Evolutionary conservation across 768 basidiomycete species (phyloP), one percentile per base, ranked within the genome.

Genomic region (Suillus plorans): DNA sequence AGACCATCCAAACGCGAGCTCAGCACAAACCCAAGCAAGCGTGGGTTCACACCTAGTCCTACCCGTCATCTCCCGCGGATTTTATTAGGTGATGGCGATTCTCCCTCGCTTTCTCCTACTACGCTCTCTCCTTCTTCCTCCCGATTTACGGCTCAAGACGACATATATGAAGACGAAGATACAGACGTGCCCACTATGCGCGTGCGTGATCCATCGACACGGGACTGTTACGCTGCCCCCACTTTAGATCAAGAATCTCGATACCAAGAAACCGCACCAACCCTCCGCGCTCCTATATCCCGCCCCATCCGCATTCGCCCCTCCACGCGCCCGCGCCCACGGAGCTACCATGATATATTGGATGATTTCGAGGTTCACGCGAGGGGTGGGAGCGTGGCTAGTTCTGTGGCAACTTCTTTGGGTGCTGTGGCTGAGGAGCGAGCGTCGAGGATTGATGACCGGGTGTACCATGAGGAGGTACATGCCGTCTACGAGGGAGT

Each of bases 291-390:
- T 37, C 5, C 60, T 6, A 56, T 57, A 9, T 67, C 69, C 0
- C 69, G 71, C 59, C 72, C 73, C 0, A 71, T 78, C 13, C 69
- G 76, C 18, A 69, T 80, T 18, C 75, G 80, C 22, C 66, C 75
- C 31, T 74, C 73, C 60, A 62, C 76, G 1, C 58, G 71, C 1
- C 64, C 76, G 22, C 82, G 88, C 9, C 84, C 89, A 18, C 78
- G 84, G 71, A 91, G 89, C 68, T 90, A 87, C 70, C 80, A 87
- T 66, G 85, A 89, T 68, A 84, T 90, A 61, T 73, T 89, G 61
- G 87, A 87, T 53, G 89, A 89, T 66, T 89, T 91, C 67, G 78
- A 80, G 65, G 70, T 78, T 50, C 78, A 77, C 60, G 77, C 76
- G 28, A 67, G 69, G 16, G 73, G 70, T 14, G 37, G 70, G 1